phyloP scores from a whole-genome alignment of 1,284 basidiomycete species.

The Neotropicomus parvogracilis region DNA sequence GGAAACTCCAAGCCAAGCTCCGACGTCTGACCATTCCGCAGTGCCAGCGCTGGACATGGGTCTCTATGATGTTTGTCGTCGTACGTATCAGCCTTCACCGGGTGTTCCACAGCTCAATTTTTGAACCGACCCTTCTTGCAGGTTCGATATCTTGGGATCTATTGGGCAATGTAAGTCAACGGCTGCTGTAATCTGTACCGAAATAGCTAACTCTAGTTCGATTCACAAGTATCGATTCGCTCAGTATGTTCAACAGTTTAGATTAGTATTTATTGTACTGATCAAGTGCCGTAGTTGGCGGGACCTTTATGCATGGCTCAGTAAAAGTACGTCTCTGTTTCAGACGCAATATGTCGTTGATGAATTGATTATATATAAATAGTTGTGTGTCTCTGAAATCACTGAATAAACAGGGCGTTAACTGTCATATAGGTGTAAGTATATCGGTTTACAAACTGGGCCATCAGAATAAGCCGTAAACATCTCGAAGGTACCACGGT shows the following conservation, averaged over 20 bases:
- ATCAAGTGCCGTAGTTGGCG: neutral
- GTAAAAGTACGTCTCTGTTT: neutral
- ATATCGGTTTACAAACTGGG: neutral
- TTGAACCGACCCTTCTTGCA: neutral
- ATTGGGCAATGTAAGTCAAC: constrained; percentile 2
- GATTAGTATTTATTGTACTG: neutral
- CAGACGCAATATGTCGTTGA: too few species aligned
- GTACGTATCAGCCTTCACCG: neutral
- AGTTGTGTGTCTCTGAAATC: neutral
- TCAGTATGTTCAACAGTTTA: neutral
- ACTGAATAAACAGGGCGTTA: neutral
- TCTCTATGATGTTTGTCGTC: constrained; percentile 3
- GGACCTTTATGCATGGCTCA: constrained; percentile 7
- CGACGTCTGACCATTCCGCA: neutral
- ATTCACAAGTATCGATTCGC: neutral
- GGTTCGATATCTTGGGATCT: constrained; percentile 13
- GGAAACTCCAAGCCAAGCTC: neutral
- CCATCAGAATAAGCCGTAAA: neutral
- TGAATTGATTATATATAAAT: neutral
- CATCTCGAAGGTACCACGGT: neutral
- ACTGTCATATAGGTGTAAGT: constrained; percentile 1
- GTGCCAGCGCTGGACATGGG: constrained; percentile 3
- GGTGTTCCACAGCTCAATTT: neutral
- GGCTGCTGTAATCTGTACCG: neutral
- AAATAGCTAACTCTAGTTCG: neutral